phyloP scores from a whole-genome alignment of 1,139 yeast species.

The Spathaspora sp. region DNA sequence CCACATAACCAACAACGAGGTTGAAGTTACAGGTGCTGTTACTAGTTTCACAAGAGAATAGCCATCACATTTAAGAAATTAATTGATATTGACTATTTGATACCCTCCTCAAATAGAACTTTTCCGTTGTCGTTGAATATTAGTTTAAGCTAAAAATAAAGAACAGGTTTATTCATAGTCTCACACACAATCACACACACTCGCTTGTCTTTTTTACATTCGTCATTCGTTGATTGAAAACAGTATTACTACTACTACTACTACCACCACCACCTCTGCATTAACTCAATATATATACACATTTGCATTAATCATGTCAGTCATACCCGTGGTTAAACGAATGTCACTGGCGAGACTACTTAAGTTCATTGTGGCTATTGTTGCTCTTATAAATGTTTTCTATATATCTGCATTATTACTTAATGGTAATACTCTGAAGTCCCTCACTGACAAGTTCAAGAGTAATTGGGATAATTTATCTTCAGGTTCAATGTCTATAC shows the following conservation, averaged over 20 bases:
- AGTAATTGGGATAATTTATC: conserved; percentile 4
- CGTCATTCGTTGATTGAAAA: neutral
- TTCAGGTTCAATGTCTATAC: neutral
- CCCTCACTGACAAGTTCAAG: neutral
- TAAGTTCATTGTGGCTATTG: conserved; percentile 19
- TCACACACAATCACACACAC: too few relatives aligned
- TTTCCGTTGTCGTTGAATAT: too few relatives aligned
- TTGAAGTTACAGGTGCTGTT: neutral
- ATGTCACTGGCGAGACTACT: conserved; percentile 17
- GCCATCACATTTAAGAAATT: too few relatives aligned
- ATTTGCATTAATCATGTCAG: neutral
- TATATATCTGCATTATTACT: conserved; percentile 19
- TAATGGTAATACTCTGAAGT: conserved; percentile 16
- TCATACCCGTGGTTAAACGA: conserved; percentile 4
- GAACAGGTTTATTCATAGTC: too few relatives aligned
- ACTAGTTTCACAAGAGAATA: too few relatives aligned
- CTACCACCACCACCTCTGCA: neutral
- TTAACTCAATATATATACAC: neutral
- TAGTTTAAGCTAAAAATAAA: too few relatives aligned
- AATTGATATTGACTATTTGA: too few relatives aligned
- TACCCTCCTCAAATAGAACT: too few relatives aligned
- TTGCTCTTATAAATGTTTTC: conserved; percentile 20
- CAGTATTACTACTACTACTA: too few relatives aligned
- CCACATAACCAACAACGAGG: too few relatives aligned
- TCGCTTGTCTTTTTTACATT: too few relatives aligned